These are phyloP conservation scores for Cryptosporidium bovis DNA, from an alignment of 169 alveolate genomes.

Conservation along the genomic window DNA sequence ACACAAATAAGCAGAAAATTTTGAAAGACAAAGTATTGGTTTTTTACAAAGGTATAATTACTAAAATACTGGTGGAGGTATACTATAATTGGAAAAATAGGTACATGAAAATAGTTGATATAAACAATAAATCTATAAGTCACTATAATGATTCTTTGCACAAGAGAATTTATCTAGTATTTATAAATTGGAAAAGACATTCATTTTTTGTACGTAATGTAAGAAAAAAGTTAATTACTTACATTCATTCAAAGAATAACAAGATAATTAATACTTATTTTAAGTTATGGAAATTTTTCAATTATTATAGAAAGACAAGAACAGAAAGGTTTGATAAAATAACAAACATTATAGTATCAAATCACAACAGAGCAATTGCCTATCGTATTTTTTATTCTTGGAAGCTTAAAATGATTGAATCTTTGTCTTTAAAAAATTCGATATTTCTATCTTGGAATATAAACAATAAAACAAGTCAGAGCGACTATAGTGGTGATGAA, in stretches of 20 bases:
- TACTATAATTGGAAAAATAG: conserved; percentile 2
- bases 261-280: conserved; percentile 4
- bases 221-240: background rate
- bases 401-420: conserved; percentile 54
- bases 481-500: background rate
- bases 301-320: conserved; percentile 41
- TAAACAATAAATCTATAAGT: background rate
- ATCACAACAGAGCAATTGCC: background rate
- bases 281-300: conserved; percentile 59
- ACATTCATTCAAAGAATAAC: background rate
- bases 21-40: background rate
- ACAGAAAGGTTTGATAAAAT: conserved; percentile 30
- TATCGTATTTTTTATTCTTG: conserved; percentile 38
- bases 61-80: background rate
- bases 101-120: background rate
- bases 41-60: conserved; percentile 4
- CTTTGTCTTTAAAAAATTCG: conserved; percentile 47
- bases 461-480: background rate
- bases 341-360: conserved; percentile 7
- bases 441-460: conserved; percentile 25
- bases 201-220: background rate
- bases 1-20: conserved; percentile 9
- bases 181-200: conserved; percentile 8
- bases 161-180: background rate
- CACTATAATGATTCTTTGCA: background rate